These are phyloP conservation scores for Rhizophagus clarus DNA, from an alignment of 192 early-diverging fungal genomes.

Conservation along the genomic window DNA sequence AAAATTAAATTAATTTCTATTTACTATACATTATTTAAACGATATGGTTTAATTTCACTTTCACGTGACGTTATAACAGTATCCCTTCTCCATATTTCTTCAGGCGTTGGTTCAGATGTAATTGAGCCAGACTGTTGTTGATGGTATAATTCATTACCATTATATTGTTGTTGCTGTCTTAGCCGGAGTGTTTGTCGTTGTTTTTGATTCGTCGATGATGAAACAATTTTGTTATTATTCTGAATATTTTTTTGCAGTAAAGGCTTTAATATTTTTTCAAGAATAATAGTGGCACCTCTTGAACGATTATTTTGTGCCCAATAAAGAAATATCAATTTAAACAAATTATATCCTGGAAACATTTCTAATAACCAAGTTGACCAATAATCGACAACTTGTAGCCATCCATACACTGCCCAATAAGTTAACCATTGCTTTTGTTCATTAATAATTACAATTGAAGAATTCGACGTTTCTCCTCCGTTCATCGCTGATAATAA, in stretches of 20 bases:
- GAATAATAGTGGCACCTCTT: constrained; percentile 53
- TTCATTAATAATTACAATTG: constrained; percentile 26
- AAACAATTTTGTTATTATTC: neutral
- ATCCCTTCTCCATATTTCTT: constrained; percentile 25
- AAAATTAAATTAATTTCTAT: too few relatives aligned
- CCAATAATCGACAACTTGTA: constrained; percentile 60
- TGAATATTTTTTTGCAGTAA: constrained; percentile 12
- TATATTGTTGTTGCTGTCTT: neutral
- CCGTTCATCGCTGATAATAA: constrained; percentile 10
- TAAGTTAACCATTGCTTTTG: constrained; percentile 57
- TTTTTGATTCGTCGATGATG: neutral
- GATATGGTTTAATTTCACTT: constrained; percentile 10
- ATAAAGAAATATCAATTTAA: constrained; percentile 54
- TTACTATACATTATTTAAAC: neutral
- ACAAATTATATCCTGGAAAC: constrained; percentile 55
- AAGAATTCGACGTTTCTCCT: constrained; percentile 1
- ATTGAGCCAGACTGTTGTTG: neutral
- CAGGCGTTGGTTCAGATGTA: neutral
- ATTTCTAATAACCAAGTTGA: constrained; percentile 40
- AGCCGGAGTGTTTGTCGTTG: neutral
- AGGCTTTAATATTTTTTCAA: constrained; percentile 36
- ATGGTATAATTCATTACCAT: neutral
- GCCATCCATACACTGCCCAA: constrained; percentile 59
- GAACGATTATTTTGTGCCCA: constrained; percentile 59
- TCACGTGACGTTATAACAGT: neutral